Conservation (phyloP, 768 basidiomycete genomes). For the Chalciporus pseudorubinellus region DNA sequence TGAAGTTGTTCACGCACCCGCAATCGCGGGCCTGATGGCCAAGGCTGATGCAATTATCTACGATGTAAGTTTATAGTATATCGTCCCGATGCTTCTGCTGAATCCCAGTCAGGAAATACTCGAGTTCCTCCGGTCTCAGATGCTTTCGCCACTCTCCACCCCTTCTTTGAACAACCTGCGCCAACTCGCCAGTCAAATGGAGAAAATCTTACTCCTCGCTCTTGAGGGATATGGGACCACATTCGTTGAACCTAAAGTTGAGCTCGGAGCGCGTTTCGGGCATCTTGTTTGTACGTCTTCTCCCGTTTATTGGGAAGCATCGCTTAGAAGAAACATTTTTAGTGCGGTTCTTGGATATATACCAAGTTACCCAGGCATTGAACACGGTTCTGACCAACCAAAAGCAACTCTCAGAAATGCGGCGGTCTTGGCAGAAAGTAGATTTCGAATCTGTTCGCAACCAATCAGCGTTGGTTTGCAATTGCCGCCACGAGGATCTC, state of each 20-base stretch:
- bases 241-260: slow-evolving; percentile 89
- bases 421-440: slow-evolving; percentile 81
- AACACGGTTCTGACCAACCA: slow-evolving; percentile 86
- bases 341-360: slow-evolving; percentile 92
- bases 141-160: slow-evolving; percentile 73
- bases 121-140: slow-evolving; percentile 79
- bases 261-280: slow-evolving; percentile 86
- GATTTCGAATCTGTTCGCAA: slow-evolving; percentile 91
- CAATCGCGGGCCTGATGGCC: slow-evolving; percentile 84
- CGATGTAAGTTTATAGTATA: slow-evolving; percentile 60
- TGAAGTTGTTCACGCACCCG: slow-evolving; percentile 88
- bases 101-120: slow-evolving; percentile 68
- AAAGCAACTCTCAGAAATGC: slow-evolving; percentile 84
- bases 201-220: slow-evolving; percentile 79
- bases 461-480: slow-evolving; percentile 90
- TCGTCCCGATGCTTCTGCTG: slow-evolving; percentile 11
- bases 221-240: slow-evolving; percentile 83
- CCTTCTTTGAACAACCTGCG: slow-evolving; percentile 68
- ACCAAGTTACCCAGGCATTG: slow-evolving; percentile 87
- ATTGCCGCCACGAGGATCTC: slow-evolving; percentile 87
- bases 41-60: slow-evolving; percentile 89
- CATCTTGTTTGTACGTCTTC: slow-evolving; percentile 77
- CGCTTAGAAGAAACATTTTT: slow-evolving; percentile 7
- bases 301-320: not conserved
- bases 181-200: slow-evolving; percentile 87